These are phyloP conservation scores for Ogataea saltuana DNA, from an alignment of 805 yeast genomes.

Conservation along the genomic window DNA sequence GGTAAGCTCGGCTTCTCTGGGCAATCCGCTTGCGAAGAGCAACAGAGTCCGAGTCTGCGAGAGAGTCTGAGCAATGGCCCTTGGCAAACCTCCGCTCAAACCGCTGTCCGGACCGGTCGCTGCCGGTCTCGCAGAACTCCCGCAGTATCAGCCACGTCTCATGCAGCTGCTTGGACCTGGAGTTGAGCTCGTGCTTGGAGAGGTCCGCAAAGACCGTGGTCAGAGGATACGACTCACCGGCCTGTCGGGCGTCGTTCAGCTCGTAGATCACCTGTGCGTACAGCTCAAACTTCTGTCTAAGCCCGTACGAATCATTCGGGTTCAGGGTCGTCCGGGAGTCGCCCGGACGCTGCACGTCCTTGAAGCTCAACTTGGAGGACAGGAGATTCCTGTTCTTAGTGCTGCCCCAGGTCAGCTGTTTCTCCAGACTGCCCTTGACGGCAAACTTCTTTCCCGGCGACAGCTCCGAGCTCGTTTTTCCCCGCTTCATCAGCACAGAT, in stretches of 20 bases:
- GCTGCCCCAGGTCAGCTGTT: constrained; percentile 32
- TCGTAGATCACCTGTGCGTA: constrained; percentile 72
- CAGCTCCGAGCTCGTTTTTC: constrained; percentile 21
- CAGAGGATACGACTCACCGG: constrained; percentile 52
- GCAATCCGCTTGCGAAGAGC: constrained; percentile 48
- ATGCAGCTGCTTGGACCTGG: constrained; percentile 66
- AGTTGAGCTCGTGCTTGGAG: constrained; percentile 57
- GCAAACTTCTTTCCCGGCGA: constrained; percentile 21
- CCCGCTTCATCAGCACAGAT: constrained; percentile 51
- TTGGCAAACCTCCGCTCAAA: constrained; percentile 37
- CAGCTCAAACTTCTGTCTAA: constrained; percentile 61
- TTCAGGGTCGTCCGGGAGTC: constrained; percentile 24
- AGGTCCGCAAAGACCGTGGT: constrained; percentile 61
- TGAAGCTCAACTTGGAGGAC: constrained; percentile 32
- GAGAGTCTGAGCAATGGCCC: constrained; percentile 30
- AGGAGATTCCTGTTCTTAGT: constrained; percentile 29
- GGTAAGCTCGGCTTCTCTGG: constrained; percentile 53
- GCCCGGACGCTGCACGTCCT: constrained; percentile 29
- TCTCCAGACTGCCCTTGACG: constrained; percentile 22
- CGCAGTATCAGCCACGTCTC: constrained; percentile 74
- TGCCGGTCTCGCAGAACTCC: constrained; percentile 41
- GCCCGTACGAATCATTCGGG: constrained; percentile 41
- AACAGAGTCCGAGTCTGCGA: constrained; percentile 34
- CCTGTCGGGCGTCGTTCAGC: constrained; percentile 68
- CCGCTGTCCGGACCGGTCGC: constrained; percentile 34